Conservation (phyloP, 192 early-diverging fungal genomes). For the Funneliformis mosseae region DNA sequence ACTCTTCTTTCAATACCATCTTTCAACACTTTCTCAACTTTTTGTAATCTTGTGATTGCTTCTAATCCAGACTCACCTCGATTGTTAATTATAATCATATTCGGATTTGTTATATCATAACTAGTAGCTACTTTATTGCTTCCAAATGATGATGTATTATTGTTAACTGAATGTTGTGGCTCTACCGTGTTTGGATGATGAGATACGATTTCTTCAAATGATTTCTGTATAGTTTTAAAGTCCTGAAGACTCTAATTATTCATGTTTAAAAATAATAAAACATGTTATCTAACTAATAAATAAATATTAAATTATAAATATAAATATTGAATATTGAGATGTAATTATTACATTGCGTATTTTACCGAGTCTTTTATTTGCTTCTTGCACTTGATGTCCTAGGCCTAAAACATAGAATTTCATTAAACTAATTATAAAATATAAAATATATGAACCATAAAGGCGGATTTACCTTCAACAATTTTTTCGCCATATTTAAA, state of each 20-base stretch:
- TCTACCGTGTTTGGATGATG: neutral
- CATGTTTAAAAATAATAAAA: neutral
- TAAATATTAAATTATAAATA: neutral
- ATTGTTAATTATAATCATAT: constrained; percentile 17
- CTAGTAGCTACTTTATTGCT: neutral
- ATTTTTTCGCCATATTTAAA: neutral
- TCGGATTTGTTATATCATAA: neutral
- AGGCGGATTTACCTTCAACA: neutral
- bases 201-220: constrained; percentile 25
- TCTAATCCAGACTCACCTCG: constrained; percentile 27
- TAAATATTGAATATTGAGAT: neutral
- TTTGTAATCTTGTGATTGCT: constrained; percentile 16
- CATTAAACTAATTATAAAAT: neutral
- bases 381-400: constrained; percentile 4
- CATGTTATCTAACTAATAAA: neutral
- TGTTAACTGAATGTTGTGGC: neutral
- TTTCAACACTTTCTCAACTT: constrained; percentile 8
- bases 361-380: constrained; percentile 4
- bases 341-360: neutral
- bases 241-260: constrained; percentile 13
- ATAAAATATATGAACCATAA: neutral
- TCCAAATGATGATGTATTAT: neutral
- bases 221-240: constrained; percentile 20
- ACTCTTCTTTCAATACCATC: constrained; percentile 12
- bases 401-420: neutral